Evolutionary conservation across 78 protist genomes (phyloP).

Genomic region (Creolimax fragrantissima): DNA sequence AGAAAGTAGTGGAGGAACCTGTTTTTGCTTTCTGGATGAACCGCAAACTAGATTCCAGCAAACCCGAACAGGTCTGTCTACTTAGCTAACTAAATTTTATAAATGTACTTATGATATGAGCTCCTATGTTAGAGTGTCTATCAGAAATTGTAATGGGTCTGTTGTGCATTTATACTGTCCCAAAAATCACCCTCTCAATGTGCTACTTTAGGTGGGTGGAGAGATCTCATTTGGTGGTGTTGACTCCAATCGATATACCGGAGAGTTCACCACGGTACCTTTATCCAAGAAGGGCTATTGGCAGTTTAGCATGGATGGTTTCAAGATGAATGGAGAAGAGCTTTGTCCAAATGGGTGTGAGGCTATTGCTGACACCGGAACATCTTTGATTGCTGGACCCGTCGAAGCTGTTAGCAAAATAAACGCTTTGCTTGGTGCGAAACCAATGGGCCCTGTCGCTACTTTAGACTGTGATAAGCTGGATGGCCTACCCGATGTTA

Average conservation of each 20-base stretch:
- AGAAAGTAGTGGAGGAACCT: slow-evolving; percentile 40
- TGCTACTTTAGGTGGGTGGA: slow-evolving; percentile 57
- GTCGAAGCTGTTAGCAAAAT: slow-evolving; percentile 14
- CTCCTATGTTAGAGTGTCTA: too few relatives aligned
- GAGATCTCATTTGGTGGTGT: slow-evolving; percentile 83
- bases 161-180: too few relatives aligned
- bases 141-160: too few relatives aligned
- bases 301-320: slow-evolving; percentile 35
- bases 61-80: not conserved
- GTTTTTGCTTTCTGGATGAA: slow-evolving; percentile 80
- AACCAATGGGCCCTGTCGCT: not conserved
- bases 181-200: too few relatives aligned
- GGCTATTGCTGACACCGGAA: slow-evolving; percentile 92
- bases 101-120: too few relatives aligned
- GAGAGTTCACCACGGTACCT: slow-evolving; percentile 45
- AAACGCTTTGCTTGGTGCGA: slow-evolving; percentile 31
- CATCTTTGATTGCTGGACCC: slow-evolving; percentile 89
- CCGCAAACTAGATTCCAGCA: slow-evolving; percentile 31
- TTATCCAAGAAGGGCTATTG: slow-evolving; percentile 54
- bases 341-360: slow-evolving; percentile 44
- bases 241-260: slow-evolving; percentile 47
- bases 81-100: too few relatives aligned
- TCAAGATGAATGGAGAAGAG: not conserved
- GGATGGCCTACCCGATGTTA: slow-evolving; percentile 56
- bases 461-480: slow-evolving; percentile 51